Evolutionary conservation across 805 yeast genomes (phyloP), one percentile per base, ranked within the genome.

Genomic region (Ogataea polymorpha): DNA sequence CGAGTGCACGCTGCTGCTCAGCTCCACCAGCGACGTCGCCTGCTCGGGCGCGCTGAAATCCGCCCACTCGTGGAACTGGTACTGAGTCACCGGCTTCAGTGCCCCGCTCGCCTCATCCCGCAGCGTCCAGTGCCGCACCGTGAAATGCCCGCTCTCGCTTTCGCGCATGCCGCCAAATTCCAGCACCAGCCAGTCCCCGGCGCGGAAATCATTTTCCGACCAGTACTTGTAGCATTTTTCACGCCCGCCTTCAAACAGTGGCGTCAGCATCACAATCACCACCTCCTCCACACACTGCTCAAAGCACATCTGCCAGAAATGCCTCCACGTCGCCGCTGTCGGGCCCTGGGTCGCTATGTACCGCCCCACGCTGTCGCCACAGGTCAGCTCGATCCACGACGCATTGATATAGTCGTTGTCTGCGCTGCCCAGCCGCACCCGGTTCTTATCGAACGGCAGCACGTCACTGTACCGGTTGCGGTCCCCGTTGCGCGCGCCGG

Each of bases 311-410:
- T 69, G 61, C 80, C 80, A 75, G 50, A 76, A 76, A 35, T 69
- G 70, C 29, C 59, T 63, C 12, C 56, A 51, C 1, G 79, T 74
- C 12, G 41, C 34, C 0, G 44, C 35, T n/a, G 68, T 55, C 2
- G 80, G 80, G 2, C 91, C 95, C 54, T 85, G 95, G 2, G 84
- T 69, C 0, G 88, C 86, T 23, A 85, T 80, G 56, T 80, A 84
- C n/a, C 46, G 49, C 5, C 45, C 54, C 4, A 32, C 23, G 9
- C n/a, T 12, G 11, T 34, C 32, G 7, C 54, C 48, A 5, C 30
- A 23, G 4, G 39, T 33, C 13, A 67, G 42, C 3, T 44, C 32
- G 16, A 69, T 58, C 32, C 50, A 35, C 13, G 65, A 60, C 2
- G 72, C 74, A 50, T 69, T 69, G 27, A 67, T 66, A 43, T 68